Evolutionary conservation across 1,284 basidiomycete species (phyloP), one percentile per base, ranked within the genome.

Genomic region (Fomitiporia mediterranea): DNA sequence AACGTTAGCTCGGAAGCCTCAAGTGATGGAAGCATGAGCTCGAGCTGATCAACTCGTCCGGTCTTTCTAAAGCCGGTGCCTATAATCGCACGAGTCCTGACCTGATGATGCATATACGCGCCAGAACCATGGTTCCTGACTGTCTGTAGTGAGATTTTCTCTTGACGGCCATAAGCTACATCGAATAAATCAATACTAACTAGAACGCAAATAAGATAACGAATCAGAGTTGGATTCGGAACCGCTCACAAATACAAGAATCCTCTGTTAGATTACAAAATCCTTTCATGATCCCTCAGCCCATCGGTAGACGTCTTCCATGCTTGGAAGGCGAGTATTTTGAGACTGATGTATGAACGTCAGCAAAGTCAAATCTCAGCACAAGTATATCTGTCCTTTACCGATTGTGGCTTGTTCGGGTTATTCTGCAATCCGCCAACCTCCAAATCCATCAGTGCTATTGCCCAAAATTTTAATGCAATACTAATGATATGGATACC

Each of bases 281-380:
- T 19, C 21, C 21, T 11, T 8, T 51, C 25, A 51, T 13, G 37
- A 23, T 25, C 25, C 50, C 32, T 61, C 57, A 23, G 60, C 57
- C 60, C 60, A 61, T 17, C 57, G 53, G 7, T 53, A 27, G 27
- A 61, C 58, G 30, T 61, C 60, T 34, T 61, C 49, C 37, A 56
- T 52, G 9, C 35, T 52, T 37, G 23, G 39, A 63, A 27, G 38
- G 23, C 15, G 27, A 21, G 28, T 44, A 56, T 23, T 25, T 51
- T 46, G 28, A 44, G 15, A 17, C 34, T 32, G 17, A 17, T n/a
- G 3, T n/a, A 30, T n/a, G n/a, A 3, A 17, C 49, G 19, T 19
- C 13, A 38, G 21, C n/a, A 19, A 21, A 2, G 15, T 7, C 23
- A 9, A 17, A 34, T 17, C 9, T n/a, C 23, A 17, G 15, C n/a